Conservation (phyloP, 345 rosid genomes). For the Aquilaria sinensis region DNA sequence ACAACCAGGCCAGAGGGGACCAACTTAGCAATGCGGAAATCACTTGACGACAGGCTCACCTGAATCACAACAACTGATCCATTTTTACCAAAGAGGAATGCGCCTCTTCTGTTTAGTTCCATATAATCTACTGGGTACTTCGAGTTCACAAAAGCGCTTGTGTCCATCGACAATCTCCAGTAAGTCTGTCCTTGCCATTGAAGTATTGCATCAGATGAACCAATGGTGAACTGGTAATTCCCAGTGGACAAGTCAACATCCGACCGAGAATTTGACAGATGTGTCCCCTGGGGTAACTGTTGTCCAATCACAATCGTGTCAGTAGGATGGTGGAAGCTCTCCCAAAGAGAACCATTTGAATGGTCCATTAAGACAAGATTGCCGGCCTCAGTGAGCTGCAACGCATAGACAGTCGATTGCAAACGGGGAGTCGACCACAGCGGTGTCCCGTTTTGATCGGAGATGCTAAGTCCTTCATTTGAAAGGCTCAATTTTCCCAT, state of each 20-base stretch:
- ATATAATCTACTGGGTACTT: conserved; percentile 41
- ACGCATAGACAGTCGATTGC: conserved; percentile 38
- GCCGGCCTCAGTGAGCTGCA: conserved; percentile 59
- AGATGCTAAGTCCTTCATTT: conserved; percentile 42
- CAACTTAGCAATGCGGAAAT: conserved; percentile 56
- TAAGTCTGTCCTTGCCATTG: conserved; percentile 60
- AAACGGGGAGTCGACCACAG: conserved; percentile 68
- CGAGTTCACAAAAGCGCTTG: conserved; percentile 36
- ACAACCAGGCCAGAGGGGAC: conserved; percentile 50
- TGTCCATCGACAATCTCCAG: conserved; percentile 72
- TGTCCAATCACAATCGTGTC: conserved; percentile 79
- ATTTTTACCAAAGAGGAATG: conserved; percentile 52
- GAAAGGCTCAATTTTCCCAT: conserved; percentile 60
- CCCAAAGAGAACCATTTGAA: conserved; percentile 63
- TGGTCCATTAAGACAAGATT: conserved; percentile 66
- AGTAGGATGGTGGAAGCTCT: conserved; percentile 66
- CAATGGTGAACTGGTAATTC: conserved; percentile 46
- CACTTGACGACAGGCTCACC: conserved; percentile 33
- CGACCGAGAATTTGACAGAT: conserved; percentile 45
- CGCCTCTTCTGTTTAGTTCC: conserved; percentile 51
- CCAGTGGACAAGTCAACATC: conserved; percentile 42
- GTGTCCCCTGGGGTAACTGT: conserved; percentile 27
- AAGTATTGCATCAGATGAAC: conserved; percentile 40
- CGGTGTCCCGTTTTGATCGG: conserved; percentile 34
- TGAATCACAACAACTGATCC: conserved; percentile 41